phyloP scores from a whole-genome alignment of 257 asterid genomes.

The Rauvolfia tetraphylla region DNA sequence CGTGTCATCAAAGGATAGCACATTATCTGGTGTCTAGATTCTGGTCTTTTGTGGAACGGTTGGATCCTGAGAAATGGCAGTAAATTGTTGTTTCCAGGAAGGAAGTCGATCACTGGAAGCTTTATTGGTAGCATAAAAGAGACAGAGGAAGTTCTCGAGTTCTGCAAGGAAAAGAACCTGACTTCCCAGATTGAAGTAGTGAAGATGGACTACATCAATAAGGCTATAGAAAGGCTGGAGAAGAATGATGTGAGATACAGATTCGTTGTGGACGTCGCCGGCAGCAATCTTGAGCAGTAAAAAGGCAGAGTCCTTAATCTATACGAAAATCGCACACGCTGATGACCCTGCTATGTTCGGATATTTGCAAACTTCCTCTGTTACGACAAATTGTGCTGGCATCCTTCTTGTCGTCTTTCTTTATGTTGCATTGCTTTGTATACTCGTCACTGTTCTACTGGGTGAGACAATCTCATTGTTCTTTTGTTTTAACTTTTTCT shows the following conservation, averaged over 20 bases:
- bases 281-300: constrained; percentile 64
- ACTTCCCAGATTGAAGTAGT: constrained; percentile 70
- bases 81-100: constrained; percentile 36
- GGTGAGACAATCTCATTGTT: not conserved
- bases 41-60: too few relatives aligned
- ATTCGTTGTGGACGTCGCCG: constrained; percentile 86
- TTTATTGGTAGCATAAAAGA: constrained; percentile 88
- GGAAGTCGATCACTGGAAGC: constrained; percentile 85
- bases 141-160: constrained; percentile 77
- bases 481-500: not conserved
- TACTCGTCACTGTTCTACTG: not conserved
- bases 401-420: not conserved
- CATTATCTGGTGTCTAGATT: too few relatives aligned
- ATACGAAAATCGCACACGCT: not conserved
- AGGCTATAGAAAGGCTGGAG: constrained; percentile 81
- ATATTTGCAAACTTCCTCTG: not conserved
- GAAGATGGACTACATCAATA: constrained; percentile 84
- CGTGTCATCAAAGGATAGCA: too few relatives aligned
- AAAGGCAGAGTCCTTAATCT: not conserved
- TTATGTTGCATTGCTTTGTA: not conserved
- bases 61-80: not conserved
- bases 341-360: too few relatives aligned
- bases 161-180: constrained; percentile 77
- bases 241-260: constrained; percentile 90
- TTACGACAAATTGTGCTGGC: too few relatives aligned